phyloP scores from a whole-genome alignment of 768 basidiomycete genomes.

The Pleurotus djamor region DNA sequence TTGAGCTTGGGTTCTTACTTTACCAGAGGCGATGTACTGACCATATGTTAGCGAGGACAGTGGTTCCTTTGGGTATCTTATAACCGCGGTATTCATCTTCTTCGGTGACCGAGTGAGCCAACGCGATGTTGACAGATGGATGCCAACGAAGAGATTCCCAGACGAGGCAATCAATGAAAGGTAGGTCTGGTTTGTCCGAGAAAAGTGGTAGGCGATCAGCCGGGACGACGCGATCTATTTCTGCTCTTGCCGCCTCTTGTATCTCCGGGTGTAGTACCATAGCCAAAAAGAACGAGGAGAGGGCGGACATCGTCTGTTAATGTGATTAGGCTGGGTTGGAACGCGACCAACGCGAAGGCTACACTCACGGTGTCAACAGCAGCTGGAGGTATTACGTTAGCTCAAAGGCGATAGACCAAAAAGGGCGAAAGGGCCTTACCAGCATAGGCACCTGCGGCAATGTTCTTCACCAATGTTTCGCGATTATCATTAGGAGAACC shows the following conservation, averaged over 20 bases:
- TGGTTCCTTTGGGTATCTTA: conserved; percentile 5
- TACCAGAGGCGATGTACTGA: not conserved
- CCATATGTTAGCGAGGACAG: conserved; percentile 4
- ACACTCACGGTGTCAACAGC: conserved; percentile 16
- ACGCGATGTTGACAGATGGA: conserved; percentile 23
- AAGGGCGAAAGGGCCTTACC: not conserved
- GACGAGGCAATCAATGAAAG: conserved; percentile 21
- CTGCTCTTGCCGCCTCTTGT: conserved; percentile 14
- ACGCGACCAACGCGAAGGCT: conserved; percentile 9
- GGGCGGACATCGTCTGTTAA: conserved; percentile 12
- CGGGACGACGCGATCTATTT: conserved; percentile 26
- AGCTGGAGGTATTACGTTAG: not conserved
- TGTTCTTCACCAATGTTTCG: conserved; percentile 19
- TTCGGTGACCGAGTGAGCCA: conserved; percentile 34
- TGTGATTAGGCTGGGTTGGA: conserved; percentile 8
- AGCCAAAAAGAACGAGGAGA: conserved; percentile 23
- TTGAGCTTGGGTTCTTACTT: not conserved
- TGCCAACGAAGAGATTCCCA: conserved; percentile 18
- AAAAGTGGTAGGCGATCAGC: conserved; percentile 22
- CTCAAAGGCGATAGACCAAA: not conserved
- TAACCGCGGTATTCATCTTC: conserved; percentile 8
- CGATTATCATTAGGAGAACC: conserved; percentile 11
- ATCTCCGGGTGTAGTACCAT: conserved; percentile 25
- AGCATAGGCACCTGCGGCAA: conserved; percentile 24
- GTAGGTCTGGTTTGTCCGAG: conserved; percentile 19